Conservation (phyloP, 2,329 filamentous ascomycete species). For the Colletotrichum zoysiae region DNA sequence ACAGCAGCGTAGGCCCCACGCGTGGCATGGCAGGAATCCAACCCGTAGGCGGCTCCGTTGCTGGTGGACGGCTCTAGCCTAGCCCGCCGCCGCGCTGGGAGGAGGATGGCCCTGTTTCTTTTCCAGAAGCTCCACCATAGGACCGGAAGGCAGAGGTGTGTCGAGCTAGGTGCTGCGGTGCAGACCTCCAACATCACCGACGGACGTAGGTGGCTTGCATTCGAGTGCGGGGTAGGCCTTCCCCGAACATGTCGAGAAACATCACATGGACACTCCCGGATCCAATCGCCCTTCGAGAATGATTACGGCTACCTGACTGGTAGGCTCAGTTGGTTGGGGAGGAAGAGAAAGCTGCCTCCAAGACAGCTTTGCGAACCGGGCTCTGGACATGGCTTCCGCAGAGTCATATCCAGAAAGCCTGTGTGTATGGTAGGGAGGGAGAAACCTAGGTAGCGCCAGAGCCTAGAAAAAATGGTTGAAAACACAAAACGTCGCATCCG, state of each 20-base stretch:
- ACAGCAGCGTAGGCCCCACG: background rate
- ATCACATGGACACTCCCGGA: conserved; percentile 19
- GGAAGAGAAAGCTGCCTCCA: background rate
- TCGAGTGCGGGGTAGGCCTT: conserved; percentile 33
- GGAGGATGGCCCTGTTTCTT: conserved; percentile 2
- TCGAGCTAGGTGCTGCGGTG: background rate
- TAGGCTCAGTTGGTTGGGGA: background rate
- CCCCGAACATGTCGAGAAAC: background rate
- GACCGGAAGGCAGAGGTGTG: background rate
- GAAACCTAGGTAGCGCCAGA: background rate
- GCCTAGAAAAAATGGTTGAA: conserved; percentile 22
- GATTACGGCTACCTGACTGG: background rate
- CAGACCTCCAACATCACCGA: background rate
- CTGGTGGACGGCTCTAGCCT: conserved; percentile 28
- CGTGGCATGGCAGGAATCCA: conserved; percentile 7
- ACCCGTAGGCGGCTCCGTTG: conserved; percentile 24
- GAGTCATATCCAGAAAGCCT: background rate
- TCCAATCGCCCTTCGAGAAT: conserved; percentile 8
- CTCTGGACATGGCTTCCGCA: background rate
- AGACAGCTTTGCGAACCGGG: background rate
- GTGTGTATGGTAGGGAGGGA: background rate
- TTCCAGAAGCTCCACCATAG: background rate
- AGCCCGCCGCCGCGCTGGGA: conserved; percentile 23
- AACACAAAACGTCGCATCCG: conserved; percentile 30
- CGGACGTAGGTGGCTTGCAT: conserved; percentile 21